These are phyloP conservation scores for Ustilago vetiveriae DNA, from an alignment of 1,284 basidiomycete species.

Conservation along the genomic window DNA sequence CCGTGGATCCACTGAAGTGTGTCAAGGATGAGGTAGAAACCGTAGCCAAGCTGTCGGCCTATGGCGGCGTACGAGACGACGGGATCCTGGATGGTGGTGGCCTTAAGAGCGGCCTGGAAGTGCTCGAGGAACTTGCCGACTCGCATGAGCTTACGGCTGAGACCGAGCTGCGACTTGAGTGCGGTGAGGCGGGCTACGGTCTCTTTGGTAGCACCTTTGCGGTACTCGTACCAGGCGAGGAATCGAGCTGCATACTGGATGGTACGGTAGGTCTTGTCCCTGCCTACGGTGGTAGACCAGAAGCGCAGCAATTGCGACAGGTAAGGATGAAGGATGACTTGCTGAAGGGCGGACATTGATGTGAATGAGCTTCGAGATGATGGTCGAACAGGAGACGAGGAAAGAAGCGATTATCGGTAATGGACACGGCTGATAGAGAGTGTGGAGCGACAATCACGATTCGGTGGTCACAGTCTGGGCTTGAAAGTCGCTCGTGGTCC, in stretches of 20 bases:
- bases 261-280: constrained; percentile 81
- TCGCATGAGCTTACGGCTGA: constrained; percentile 75
- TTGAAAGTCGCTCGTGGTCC: too few species aligned
- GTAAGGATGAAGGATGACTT: constrained; percentile 66
- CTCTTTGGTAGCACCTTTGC: constrained; percentile 68
- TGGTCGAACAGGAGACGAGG: constrained; percentile 1
- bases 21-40: constrained; percentile 77
- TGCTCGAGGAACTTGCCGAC: constrained; percentile 94
- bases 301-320: constrained; percentile 64
- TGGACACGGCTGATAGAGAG: too few species aligned
- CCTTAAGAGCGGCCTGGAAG: constrained; percentile 87
- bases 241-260: constrained; percentile 92
- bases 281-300: constrained; percentile 67
- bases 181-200: constrained; percentile 67
- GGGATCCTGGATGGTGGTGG: constrained; percentile 73
- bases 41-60: constrained; percentile 86
- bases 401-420: neutral
- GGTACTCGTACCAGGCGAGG: constrained; percentile 77
- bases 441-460: too few species aligned
- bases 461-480: too few species aligned
- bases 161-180: constrained; percentile 68
- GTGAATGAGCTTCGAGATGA: neutral
- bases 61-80: constrained; percentile 84
- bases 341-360: constrained; percentile 65
- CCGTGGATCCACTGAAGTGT: constrained; percentile 64